Conservation (phyloP, 495 filamentous ascomycete genomes). For the Penicillium waksmanii region DNA sequence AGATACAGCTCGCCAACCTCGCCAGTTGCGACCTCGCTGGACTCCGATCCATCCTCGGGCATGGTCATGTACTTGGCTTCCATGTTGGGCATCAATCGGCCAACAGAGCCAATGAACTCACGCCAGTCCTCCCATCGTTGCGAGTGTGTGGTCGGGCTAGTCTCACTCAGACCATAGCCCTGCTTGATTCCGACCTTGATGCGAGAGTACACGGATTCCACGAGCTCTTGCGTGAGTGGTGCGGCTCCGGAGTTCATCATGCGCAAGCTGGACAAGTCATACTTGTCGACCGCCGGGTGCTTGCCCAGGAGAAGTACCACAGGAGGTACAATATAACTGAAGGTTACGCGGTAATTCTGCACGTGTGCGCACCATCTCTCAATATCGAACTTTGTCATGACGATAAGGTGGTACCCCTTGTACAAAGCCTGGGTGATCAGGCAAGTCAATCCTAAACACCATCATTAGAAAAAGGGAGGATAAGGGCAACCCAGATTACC, state of each 20-base stretch:
- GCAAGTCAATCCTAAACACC: conserved; percentile 61
- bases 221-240: conserved; percentile 81
- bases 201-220: conserved; percentile 74
- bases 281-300: conserved; percentile 73
- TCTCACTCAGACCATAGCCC: conserved; percentile 88
- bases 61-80: conserved; percentile 75
- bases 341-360: conserved; percentile 75
- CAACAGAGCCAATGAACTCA: conserved; percentile 76
- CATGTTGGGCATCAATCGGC: conserved; percentile 78
- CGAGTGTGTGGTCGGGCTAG: conserved; percentile 59
- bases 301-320: conserved; percentile 82
- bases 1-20: conserved; percentile 69
- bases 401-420: conserved; percentile 67
- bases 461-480: neutral
- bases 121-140: conserved; percentile 80
- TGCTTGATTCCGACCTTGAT: conserved; percentile 78
- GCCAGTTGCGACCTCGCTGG: conserved; percentile 60
- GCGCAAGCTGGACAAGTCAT: conserved; percentile 76
- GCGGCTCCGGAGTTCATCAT: conserved; percentile 92
- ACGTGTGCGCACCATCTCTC: conserved; percentile 75
- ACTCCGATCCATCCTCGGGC: conserved; percentile 54
- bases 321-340: conserved; percentile 82
- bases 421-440: conserved; percentile 67
- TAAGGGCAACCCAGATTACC: neutral
- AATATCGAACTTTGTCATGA: conserved; percentile 86